Evolutionary conservation across 2,329 filamentous ascomycete genomes (phyloP).

Genomic region (Fusarium brevicatenulatum): DNA sequence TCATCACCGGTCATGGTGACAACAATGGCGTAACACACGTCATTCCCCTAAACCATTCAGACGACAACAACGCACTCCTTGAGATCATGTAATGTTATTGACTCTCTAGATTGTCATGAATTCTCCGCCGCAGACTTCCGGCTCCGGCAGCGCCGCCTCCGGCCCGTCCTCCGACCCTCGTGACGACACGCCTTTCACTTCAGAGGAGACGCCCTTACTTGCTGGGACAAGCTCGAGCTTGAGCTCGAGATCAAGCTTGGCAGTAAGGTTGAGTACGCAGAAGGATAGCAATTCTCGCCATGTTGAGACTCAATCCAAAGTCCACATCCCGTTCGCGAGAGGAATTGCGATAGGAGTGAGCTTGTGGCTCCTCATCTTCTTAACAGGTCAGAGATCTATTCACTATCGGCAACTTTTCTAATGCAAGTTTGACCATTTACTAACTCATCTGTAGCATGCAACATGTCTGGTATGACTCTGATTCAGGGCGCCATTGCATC

Average conservation of each 20-base stretch:
- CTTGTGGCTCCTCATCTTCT: conserved; percentile 45
- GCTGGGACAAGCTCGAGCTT: not conserved
- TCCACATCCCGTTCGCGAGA: conserved; percentile 46
- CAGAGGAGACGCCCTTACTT: conserved; percentile 41
- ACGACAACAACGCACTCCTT: not conserved
- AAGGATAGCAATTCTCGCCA: conserved; percentile 3
- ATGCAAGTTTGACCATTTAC: not conserved
- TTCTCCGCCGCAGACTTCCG: not conserved
- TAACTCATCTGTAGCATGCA: conserved; percentile 59
- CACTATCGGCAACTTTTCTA: not conserved
- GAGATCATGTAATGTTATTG: not conserved
- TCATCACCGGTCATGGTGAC: conserved; percentile 17
- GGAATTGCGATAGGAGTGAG: conserved; percentile 56
- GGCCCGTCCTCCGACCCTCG: conserved; percentile 8
- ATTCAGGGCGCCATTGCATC: conserved; percentile 80
- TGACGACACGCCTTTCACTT: not conserved
- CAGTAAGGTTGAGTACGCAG: not conserved
- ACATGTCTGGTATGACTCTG: conserved; percentile 84
- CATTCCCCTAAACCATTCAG: not conserved
- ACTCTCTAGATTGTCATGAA: conserved; percentile 8
- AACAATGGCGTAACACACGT: not conserved
- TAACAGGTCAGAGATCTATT: conserved; percentile 36
- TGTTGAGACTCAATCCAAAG: conserved; percentile 22
- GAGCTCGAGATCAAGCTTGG: conserved; percentile 11
- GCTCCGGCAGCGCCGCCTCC: conserved; percentile 15